Percentiles rank a stretch among this genome's conserved stretches.
Evolutionary conservation across 2,329 filamentous ascomycete species (phyloP).

Genomic region (Verticillium zaregamsianum): DNA sequence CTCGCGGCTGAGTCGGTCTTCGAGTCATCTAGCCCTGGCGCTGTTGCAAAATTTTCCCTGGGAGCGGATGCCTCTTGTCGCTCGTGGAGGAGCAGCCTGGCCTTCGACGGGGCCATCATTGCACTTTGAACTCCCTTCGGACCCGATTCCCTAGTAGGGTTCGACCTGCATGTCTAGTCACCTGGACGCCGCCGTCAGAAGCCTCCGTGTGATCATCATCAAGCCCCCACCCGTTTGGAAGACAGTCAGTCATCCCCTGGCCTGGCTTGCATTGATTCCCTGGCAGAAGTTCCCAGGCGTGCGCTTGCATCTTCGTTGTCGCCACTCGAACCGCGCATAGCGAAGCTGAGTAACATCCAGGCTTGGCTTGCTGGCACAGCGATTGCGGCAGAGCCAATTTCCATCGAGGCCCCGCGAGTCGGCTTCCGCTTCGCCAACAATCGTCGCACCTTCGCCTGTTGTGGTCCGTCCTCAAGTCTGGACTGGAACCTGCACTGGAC

Average conservation of each 20-base stretch:
- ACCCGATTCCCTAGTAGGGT: neutral
- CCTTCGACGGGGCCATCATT: neutral
- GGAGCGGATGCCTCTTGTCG: neutral
- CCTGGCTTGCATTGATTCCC: neutral
- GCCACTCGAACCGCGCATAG: neutral
- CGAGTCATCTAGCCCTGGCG: neutral
- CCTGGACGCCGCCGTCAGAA: neutral
- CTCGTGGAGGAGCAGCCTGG: neutral
- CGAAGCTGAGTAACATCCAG: neutral
- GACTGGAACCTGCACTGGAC: neutral
- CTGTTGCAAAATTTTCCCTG: neutral
- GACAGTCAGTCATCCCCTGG: neutral
- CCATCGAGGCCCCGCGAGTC: neutral
- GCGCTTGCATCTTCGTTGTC: neutral
- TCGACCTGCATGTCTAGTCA: neutral
- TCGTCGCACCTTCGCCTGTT: neutral
- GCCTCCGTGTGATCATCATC: neutral
- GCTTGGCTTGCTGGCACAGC: neutral
- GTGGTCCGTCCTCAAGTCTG: neutral
- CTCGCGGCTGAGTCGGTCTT: too few relatives aligned
- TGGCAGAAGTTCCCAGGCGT: neutral
- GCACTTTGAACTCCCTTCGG: neutral
- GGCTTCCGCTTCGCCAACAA: neutral
- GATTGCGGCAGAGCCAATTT: neutral
- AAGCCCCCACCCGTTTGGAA: neutral